phyloP scores from a whole-genome alignment of 1,284 basidiomycete genomes.

The Inonotus obliquus region DNA sequence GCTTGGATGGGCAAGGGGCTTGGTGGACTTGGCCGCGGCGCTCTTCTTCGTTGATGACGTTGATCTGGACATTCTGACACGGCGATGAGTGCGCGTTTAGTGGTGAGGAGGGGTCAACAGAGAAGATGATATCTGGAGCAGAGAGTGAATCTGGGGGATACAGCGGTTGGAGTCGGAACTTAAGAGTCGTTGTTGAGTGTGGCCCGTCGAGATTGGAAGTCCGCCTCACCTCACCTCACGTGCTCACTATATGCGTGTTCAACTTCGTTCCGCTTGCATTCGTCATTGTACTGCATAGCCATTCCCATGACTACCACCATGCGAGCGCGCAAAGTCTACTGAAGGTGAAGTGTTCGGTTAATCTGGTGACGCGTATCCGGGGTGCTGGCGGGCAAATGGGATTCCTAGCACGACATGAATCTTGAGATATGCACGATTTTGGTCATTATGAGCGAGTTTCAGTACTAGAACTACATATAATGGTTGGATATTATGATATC shows the following conservation, averaged over 20 bases:
- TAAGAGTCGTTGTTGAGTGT: slow-evolving; percentile 10
- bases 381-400: background rate
- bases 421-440: background rate
- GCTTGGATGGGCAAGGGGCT: slow-evolving; percentile 38
- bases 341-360: background rate
- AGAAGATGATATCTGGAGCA: background rate
- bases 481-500: background rate
- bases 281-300: background rate
- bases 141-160: background rate
- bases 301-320: background rate
- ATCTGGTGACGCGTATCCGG: background rate
- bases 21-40: slow-evolving; percentile 14
- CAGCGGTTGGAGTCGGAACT: slow-evolving; percentile 5
- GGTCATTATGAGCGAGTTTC: background rate
- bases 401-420: background rate
- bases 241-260: slow-evolving; percentile 2
- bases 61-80: slow-evolving; percentile 32
- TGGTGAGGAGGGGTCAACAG: background rate
- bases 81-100: background rate
- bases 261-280: background rate
- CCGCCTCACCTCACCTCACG: slow-evolving; percentile 11
- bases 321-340: background rate
- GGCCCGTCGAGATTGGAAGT: slow-evolving; percentile 14
- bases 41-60: slow-evolving; percentile 27
- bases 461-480: background rate